Percentiles rank a stretch among this genome's conserved stretches.
Evolutionary conservation across 441 rosid genomes (phyloP).

Genomic region (Bocquillonia castaneifolia): DNA sequence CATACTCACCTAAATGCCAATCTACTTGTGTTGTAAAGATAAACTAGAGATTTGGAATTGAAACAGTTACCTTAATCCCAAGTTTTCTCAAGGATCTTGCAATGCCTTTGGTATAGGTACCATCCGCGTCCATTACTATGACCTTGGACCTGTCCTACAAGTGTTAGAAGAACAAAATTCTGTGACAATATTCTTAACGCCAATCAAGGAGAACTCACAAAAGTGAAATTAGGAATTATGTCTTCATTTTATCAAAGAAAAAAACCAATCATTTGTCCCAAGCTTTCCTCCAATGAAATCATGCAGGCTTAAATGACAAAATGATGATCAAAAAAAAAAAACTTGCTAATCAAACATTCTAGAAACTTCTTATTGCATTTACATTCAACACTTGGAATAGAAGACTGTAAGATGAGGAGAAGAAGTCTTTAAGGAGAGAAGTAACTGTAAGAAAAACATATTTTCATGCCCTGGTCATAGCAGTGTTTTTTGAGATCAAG

Average conservation of each 20-base stretch:
- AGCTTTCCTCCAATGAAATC: background rate
- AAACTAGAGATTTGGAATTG: slow-evolving; percentile 1
- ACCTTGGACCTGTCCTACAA: slow-evolving; percentile 97
- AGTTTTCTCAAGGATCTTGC: slow-evolving; percentile 90
- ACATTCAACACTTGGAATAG: background rate
- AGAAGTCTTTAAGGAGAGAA: background rate
- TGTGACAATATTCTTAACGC: slow-evolving; percentile 28
- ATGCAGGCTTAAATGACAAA: background rate
- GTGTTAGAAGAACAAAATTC: slow-evolving; percentile 34
- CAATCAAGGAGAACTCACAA: background rate
- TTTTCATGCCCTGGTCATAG: background rate
- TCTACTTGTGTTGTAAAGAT: background rate
- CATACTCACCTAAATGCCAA: slow-evolving; percentile 4
- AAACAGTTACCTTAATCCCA: slow-evolving; percentile 63
- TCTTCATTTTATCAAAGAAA: background rate
- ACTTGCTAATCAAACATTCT: background rate
- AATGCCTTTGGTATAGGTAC: slow-evolving; percentile 73
- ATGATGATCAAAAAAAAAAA: background rate
- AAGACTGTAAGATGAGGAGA: background rate
- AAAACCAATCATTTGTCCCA: background rate
- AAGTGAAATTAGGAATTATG: background rate
- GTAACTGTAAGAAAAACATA: background rate
- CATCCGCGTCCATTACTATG: slow-evolving; percentile 92
- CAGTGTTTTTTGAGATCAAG: slow-evolving; percentile 12
- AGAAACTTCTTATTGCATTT: background rate